Conservation (phyloP, 176 grass and related monocot genomes). For the Ensete ventricosum region DNA sequence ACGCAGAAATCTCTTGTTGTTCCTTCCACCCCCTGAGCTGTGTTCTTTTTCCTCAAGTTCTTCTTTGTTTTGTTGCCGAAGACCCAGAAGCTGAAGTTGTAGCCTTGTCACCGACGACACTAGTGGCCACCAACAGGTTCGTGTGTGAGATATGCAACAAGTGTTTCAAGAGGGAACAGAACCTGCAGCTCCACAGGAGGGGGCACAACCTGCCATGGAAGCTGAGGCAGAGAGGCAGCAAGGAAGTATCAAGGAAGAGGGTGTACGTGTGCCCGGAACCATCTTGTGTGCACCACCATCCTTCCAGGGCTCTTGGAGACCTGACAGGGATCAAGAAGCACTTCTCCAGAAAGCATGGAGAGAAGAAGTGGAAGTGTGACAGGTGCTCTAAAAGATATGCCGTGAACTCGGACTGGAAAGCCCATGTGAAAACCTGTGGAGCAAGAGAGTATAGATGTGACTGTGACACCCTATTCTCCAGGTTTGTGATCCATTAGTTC, state of each 20-base stretch:
- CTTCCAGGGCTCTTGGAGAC: constrained; percentile 67
- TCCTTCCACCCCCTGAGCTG: not conserved
- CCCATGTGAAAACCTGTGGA: constrained; percentile 88
- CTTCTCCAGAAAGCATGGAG: constrained; percentile 86
- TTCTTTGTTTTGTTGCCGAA: constrained; percentile 13
- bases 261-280: constrained; percentile 92
- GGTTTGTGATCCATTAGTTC: constrained; percentile 24
- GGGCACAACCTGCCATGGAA: constrained; percentile 99
- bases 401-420: constrained; percentile 98
- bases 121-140: constrained; percentile 87
- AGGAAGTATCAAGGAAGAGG: constrained; percentile 35
- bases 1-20: not conserved
- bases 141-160: constrained; percentile 98
- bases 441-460: constrained; percentile 85
- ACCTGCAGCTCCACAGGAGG: constrained; percentile 90
- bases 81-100: constrained; percentile 90
- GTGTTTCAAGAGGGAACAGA: constrained; percentile 90
- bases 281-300: constrained; percentile 83
- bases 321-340: constrained; percentile 97
- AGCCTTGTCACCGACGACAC: constrained; percentile 74
- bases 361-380: constrained; percentile 95
- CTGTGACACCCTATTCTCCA: constrained; percentile 90
- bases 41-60: constrained; percentile 1
- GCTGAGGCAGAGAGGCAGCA: constrained; percentile 58
- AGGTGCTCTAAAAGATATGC: constrained; percentile 85